phyloP scores from a whole-genome alignment of 164 flowering plant species.

The Malania oleifera region DNA sequence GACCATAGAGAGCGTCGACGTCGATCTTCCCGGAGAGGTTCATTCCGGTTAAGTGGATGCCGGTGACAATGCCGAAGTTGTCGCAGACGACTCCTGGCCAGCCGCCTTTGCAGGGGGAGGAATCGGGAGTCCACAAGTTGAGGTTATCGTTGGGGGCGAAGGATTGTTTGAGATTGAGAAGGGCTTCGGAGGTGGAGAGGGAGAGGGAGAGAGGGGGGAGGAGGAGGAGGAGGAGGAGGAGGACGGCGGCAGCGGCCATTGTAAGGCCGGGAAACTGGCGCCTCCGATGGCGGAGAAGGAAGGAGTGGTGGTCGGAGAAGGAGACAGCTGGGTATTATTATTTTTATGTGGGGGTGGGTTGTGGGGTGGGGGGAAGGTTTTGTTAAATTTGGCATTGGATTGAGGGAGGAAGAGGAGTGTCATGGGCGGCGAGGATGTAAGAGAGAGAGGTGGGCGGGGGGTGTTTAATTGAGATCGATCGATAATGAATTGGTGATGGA shows the following conservation, averaged over 20 bases:
- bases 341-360: no score
- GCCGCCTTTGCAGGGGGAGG: conserved; percentile 32
- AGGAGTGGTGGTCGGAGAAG: no score
- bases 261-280: no score
- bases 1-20: conserved; percentile 30
- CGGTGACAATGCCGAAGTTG: conserved; percentile 30
- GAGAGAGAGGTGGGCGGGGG: no score
- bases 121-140: conserved; percentile 35
- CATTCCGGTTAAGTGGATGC: conserved; percentile 39
- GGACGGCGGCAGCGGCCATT: no score
- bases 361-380: no score
- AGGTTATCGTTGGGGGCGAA: conserved; percentile 29
- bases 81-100: conserved; percentile 68
- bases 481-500: no score
- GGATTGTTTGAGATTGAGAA: conserved; percentile 52
- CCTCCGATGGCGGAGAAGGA: conserved; percentile 8
- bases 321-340: no score
- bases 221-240: conserved; percentile 3
- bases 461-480: no score
- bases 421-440: no score
- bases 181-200: conserved; percentile 44
- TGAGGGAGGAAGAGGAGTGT: no score
- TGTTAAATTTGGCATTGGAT: no score
- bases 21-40: conserved; percentile 52
- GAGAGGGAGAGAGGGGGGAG: conserved; percentile 15